These are phyloP conservation scores for Coniella lustricola DNA, from an alignment of 2,329 filamentous ascomycete genomes.

Conservation along the genomic window DNA sequence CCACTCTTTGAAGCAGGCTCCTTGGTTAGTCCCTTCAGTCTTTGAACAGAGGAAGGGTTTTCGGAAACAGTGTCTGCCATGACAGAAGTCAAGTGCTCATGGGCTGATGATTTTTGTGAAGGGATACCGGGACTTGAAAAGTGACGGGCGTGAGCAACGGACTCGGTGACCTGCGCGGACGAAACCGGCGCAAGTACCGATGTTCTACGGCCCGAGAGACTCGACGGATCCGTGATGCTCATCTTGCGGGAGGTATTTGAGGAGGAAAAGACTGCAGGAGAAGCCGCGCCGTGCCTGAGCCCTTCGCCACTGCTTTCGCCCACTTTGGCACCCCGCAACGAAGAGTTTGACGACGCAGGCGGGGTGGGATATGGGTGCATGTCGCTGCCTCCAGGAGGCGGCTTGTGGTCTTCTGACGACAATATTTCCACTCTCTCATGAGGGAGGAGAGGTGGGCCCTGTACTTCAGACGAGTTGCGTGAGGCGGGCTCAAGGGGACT, in stretches of 20 bases:
- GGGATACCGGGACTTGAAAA: constrained; percentile 61
- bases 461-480: constrained; percentile 18
- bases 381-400: constrained; percentile 25
- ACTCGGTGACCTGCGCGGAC: constrained; percentile 52
- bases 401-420: constrained; percentile 22
- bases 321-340: constrained; percentile 36
- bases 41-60: constrained; percentile 58
- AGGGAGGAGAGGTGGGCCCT: constrained; percentile 29
- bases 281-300: constrained; percentile 25
- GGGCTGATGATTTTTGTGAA: constrained; percentile 45
- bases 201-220: constrained; percentile 34
- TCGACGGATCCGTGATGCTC: constrained; percentile 37
- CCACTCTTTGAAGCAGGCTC: constrained; percentile 79
- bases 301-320: constrained; percentile 34
- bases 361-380: constrained; percentile 50
- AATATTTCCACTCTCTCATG: constrained; percentile 30
- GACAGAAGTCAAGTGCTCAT: constrained; percentile 29
- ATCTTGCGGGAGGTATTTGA: constrained; percentile 33
- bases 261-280: constrained; percentile 28
- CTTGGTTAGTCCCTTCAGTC: constrained; percentile 84
- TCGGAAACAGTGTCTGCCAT: constrained; percentile 32
- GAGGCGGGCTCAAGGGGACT: constrained; percentile 20
- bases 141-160: constrained; percentile 57
- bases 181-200: constrained; percentile 53
- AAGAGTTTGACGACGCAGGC: constrained; percentile 43